Evolutionary conservation across 352 stramenopile species (phyloP).

Genomic region (Globisporangium echinulatum): DNA sequence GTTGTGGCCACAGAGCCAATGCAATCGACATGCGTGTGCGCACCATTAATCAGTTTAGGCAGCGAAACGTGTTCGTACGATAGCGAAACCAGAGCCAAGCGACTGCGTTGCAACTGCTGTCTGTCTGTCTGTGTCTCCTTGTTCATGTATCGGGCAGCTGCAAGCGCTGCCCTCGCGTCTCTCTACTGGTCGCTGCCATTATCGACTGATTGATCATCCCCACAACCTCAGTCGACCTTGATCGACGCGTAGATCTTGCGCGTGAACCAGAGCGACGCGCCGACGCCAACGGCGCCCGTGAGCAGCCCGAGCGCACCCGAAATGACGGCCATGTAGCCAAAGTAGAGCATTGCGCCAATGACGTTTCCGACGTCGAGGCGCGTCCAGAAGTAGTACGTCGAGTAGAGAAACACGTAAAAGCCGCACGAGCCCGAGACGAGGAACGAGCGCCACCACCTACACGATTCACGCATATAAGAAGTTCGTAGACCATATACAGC

Average conservation of each 20-base stretch:
- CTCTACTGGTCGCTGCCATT: too few species aligned
- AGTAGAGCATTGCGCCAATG: constrained; percentile 92
- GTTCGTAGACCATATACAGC: too few species aligned
- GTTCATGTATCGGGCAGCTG: too few species aligned
- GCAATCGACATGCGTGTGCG: neutral
- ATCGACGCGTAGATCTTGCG: constrained; percentile 97
- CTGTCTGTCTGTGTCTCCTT: too few species aligned
- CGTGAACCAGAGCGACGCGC: constrained; percentile 98
- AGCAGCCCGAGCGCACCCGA: constrained; percentile 94
- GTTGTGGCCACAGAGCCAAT: too few species aligned
- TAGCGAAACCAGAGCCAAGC: too few species aligned
- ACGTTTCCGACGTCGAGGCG: constrained; percentile 93
- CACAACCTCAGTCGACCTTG: constrained; percentile 91
- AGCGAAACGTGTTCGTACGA: neutral
- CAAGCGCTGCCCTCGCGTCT: too few species aligned
- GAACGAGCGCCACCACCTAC: constrained; percentile 98
- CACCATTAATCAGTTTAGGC: neutral
- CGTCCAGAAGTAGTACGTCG: constrained; percentile 97
- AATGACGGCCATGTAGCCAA: constrained; percentile 99
- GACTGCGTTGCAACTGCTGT: too few species aligned
- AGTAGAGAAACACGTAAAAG: constrained; percentile 99
- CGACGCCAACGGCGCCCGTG: constrained; percentile 95
- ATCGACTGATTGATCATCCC: too few species aligned
- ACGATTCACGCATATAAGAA: too few species aligned
- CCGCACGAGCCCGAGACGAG: constrained; percentile 94